A percentile compares a stretch with the other conserved stretches of the same genome.
Evolutionary conservation across 2,329 filamentous ascomycete genomes (phyloP).

Genomic region (Neonectria coccinea): DNA sequence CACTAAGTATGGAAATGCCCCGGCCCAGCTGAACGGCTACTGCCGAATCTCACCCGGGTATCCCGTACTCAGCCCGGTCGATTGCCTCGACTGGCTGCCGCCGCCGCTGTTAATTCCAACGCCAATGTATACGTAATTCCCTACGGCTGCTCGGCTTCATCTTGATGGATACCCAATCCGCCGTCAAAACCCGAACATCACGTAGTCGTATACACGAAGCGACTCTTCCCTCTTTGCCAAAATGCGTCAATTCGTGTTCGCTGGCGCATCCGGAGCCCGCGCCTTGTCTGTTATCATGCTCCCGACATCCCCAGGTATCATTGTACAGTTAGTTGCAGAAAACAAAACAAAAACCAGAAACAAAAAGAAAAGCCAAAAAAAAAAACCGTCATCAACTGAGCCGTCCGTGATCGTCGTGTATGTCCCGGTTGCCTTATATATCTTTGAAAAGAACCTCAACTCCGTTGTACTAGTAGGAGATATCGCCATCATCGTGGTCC

Average conservation of each 20-base stretch:
- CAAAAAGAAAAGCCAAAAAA: constrained; percentile 15
- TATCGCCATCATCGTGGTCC: background rate
- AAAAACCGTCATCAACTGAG: background rate
- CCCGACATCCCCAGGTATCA: constrained; percentile 40
- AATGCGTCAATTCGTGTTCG: constrained; percentile 39
- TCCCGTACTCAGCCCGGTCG: background rate
- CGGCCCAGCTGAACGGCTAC: background rate
- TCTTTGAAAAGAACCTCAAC: constrained; percentile 29
- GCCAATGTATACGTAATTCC: background rate
- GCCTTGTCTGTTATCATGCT: constrained; percentile 29
- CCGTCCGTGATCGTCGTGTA: constrained; percentile 41
- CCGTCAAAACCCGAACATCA: background rate
- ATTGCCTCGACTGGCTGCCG: background rate
- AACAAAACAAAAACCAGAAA: constrained; percentile 3
- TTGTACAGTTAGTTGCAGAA: constrained; percentile 31
- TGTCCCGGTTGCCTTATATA: constrained; percentile 40
- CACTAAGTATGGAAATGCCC: background rate
- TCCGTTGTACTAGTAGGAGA: constrained; percentile 12
- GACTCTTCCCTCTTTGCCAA: background rate
- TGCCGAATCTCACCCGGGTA: background rate
- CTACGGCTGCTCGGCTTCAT: background rate
- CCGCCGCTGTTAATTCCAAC: background rate
- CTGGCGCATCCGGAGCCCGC: constrained; percentile 26
- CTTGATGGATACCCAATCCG: background rate
- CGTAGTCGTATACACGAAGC: background rate